Evolutionary conservation across 352 stramenopile species (phyloP).

Genomic region (Pythium biforme): DNA sequence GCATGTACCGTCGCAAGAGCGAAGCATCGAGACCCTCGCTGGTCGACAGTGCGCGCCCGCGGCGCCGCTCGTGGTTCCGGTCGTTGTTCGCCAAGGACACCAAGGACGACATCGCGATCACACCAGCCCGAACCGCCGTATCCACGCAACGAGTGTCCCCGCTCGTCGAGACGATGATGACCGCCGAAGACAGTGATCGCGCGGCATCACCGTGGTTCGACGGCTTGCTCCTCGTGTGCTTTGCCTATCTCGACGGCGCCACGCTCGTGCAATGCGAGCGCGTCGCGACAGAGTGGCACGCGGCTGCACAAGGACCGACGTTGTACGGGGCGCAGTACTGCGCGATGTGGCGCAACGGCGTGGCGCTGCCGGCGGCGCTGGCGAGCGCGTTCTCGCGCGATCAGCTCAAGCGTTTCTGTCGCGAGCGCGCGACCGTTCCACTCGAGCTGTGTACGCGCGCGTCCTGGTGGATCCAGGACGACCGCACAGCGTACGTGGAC

Average conservation of each 20-base stretch:
- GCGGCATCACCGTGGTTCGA: constrained; percentile 15
- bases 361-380: constrained; percentile 2
- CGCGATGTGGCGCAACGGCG: constrained; percentile 16
- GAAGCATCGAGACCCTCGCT: not conserved
- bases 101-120: not conserved
- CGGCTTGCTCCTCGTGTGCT: constrained; percentile 20
- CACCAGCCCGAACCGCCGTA: no score
- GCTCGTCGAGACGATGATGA: no score
- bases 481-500: constrained; percentile 24
- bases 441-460: constrained; percentile 30
- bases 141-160: no score
- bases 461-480: constrained; percentile 18
- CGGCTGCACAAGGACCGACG: constrained; percentile 5
- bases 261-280: constrained; percentile 25
- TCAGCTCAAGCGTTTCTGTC: constrained; percentile 24
- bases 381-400: not conserved
- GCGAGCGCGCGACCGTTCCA: constrained; percentile 10
- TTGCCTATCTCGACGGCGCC: constrained; percentile 28
- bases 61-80: not conserved
- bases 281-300: constrained; percentile 28
- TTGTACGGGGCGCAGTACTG: constrained; percentile 32
- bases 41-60: not conserved
- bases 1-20: not conserved
- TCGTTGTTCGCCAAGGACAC: not conserved
- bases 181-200: not conserved